Percentiles rank a stretch among this genome's conserved stretches.
These are phyloP conservation scores for Salmacisia buchloeana DNA, from an alignment of 1,284 basidiomycete genomes.

Conservation along the genomic window DNA sequence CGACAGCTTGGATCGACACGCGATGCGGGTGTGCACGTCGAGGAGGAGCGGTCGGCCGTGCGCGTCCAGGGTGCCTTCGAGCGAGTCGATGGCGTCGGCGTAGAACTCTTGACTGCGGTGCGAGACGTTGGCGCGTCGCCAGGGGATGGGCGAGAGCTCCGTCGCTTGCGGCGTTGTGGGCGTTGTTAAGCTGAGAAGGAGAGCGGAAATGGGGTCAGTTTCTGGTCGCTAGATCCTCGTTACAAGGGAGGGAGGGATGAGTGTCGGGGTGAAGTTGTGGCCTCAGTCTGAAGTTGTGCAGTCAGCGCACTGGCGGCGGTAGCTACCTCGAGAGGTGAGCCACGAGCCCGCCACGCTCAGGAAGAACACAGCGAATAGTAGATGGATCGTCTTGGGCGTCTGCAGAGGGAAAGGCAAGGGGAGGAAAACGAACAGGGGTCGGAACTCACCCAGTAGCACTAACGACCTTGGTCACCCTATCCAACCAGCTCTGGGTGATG, in stretches of 20 bases:
- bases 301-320: too few species aligned
- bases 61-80: conserved; percentile 45
- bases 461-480: conserved; percentile 34
- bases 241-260: too few species aligned
- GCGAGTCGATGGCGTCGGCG: conserved; percentile 33
- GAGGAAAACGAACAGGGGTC: too few species aligned
- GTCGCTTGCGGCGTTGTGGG: conserved; percentile 55
- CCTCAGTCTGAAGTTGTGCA: too few species aligned
- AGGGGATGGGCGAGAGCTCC: conserved; percentile 39
- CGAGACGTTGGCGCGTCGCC: conserved; percentile 40
- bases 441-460: conserved; percentile 28
- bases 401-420: neutral
- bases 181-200: neutral
- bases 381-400: conserved; percentile 10
- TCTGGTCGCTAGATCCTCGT: too few species aligned
- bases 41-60: conserved; percentile 52
- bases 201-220: neutral
- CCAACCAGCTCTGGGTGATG: conserved; percentile 44
- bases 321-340: too few species aligned
- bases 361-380: conserved; percentile 16
- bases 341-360: neutral
- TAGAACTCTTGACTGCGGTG: conserved; percentile 44
- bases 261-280: too few species aligned
- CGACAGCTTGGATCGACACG: conserved; percentile 49
- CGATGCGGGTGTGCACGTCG: conserved; percentile 26